Conservation (phyloP, 345 rosid species). For the Isatis tinctoria region DNA sequence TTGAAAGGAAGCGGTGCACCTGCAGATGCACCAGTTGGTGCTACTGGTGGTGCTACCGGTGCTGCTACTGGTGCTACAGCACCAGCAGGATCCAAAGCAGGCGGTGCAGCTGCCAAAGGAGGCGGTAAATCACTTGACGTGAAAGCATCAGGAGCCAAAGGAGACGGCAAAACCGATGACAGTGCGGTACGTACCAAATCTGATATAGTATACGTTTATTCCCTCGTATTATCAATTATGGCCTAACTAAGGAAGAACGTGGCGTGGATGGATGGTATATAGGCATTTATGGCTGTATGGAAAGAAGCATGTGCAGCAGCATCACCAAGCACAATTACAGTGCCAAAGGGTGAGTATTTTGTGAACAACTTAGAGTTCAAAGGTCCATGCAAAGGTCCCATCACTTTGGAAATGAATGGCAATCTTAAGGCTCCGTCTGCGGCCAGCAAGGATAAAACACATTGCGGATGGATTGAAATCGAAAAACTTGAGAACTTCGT, state of each 20-base stretch:
- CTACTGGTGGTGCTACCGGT: too few relatives aligned
- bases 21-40: too few relatives aligned
- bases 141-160: slow-evolving; percentile 31
- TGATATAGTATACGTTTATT: background rate
- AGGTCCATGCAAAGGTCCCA: slow-evolving; percentile 47
- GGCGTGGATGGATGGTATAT: background rate
- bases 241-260: background rate
- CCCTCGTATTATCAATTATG: background rate
- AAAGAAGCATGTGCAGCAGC: slow-evolving; percentile 33
- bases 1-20: background rate
- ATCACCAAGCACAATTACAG: slow-evolving; percentile 27
- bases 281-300: slow-evolving; percentile 42
- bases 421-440: slow-evolving; percentile 35
- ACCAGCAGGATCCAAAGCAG: background rate
- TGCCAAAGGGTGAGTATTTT: slow-evolving; percentile 41
- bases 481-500: slow-evolving; percentile 21
- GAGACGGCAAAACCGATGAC: slow-evolving; percentile 36
- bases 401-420: slow-evolving; percentile 39
- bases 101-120: background rate
- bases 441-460: background rate
- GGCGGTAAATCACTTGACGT: background rate
- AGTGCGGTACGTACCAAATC: slow-evolving; percentile 15
- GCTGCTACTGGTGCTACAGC: background rate
- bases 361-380: slow-evolving; percentile 20
- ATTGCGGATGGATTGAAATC: slow-evolving; percentile 17